Percentiles rank a stretch among this genome's conserved stretches.
These are phyloP conservation scores for Gracilaria domingensis DNA, from an alignment of 23 red algal species.

Conservation along the genomic window DNA sequence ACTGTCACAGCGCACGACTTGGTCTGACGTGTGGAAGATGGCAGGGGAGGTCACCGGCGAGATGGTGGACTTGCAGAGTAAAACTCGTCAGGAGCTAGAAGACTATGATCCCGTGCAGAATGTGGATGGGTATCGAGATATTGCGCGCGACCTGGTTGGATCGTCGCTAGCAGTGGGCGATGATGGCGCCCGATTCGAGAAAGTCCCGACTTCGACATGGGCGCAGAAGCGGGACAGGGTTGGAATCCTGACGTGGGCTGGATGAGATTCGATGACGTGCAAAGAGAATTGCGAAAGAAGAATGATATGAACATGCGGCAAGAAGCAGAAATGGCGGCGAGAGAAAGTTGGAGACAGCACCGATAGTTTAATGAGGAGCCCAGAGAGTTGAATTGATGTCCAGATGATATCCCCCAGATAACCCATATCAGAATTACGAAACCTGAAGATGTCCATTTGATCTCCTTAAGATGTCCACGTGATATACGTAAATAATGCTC, in stretches of 20 bases:
- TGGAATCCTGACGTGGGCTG: conserved; percentile 76
- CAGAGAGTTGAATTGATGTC: too few relatives aligned
- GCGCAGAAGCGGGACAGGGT: background rate
- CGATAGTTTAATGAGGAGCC: conserved; percentile 38
- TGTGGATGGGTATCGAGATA: conserved; percentile 55
- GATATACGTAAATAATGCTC: too few relatives aligned
- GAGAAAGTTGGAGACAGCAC: background rate
- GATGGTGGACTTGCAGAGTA: conserved; percentile 55
- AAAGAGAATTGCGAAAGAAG: conserved; percentile 21
- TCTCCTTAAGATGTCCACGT: too few relatives aligned
- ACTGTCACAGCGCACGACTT: background rate
- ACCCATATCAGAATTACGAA: too few relatives aligned
- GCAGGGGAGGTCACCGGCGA: conserved; percentile 66
- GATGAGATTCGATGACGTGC: conserved; percentile 66
- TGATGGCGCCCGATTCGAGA: background rate
- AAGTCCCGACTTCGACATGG: background rate
- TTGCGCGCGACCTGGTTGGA: conserved; percentile 73
- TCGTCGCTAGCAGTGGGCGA: conserved; percentile 38
- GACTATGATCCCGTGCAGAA: conserved; percentile 49
- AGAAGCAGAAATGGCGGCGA: background rate
- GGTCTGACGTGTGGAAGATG: conserved; percentile 51
- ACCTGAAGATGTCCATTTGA: too few relatives aligned
- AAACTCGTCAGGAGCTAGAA: conserved; percentile 41
- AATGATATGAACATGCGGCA: conserved; percentile 5
- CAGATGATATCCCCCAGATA: too few relatives aligned